A percentile compares a stretch with the other conserved stretches of the same genome.
Evolutionary conservation across 176 grass and related monocot genomes (phyloP).

Genomic region (Urochloa ruziziensis): DNA sequence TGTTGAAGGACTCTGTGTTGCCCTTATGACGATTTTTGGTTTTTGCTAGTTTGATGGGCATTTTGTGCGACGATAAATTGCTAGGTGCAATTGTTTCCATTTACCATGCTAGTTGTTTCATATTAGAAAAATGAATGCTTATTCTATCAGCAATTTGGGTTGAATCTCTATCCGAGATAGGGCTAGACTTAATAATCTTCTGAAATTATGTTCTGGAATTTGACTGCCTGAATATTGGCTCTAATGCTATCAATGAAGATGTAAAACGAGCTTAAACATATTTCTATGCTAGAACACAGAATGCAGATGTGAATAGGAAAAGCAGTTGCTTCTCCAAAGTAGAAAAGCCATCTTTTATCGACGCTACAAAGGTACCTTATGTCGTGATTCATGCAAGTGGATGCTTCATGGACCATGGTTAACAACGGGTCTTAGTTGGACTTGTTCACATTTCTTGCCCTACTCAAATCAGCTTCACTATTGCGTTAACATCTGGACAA

Average conservation of each 20-base stretch:
- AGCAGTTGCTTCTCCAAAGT: slow-evolving; percentile 23
- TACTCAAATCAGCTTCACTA: background rate
- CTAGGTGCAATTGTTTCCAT: background rate
- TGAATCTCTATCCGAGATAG: background rate
- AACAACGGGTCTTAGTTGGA: slow-evolving; percentile 34
- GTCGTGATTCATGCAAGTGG: slow-evolving; percentile 37
- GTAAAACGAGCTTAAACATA: slow-evolving; percentile 33
- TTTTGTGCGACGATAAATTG: background rate
- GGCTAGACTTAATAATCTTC: background rate
- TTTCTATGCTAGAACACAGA: slow-evolving; percentile 36
- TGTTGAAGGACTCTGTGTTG: background rate
- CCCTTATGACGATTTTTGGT: background rate
- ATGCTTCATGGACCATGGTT: slow-evolving; percentile 38
- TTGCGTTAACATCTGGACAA: slow-evolving; percentile 10
- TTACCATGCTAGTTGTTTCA: background rate
- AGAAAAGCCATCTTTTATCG: slow-evolving; percentile 44
- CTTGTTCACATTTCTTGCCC: background rate
- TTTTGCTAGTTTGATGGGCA: background rate
- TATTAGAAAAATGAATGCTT: background rate
- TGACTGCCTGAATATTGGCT: slow-evolving; percentile 8
- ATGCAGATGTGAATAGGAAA: slow-evolving; percentile 39
- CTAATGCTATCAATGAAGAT: slow-evolving; percentile 32
- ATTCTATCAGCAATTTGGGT: background rate
- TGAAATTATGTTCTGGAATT: background rate
- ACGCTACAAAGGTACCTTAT: slow-evolving; percentile 44